Base-by-base conservation (phyloP, 2,329 filamentous ascomycete genomes). In the Nigrograna mackinnonii region DNA sequence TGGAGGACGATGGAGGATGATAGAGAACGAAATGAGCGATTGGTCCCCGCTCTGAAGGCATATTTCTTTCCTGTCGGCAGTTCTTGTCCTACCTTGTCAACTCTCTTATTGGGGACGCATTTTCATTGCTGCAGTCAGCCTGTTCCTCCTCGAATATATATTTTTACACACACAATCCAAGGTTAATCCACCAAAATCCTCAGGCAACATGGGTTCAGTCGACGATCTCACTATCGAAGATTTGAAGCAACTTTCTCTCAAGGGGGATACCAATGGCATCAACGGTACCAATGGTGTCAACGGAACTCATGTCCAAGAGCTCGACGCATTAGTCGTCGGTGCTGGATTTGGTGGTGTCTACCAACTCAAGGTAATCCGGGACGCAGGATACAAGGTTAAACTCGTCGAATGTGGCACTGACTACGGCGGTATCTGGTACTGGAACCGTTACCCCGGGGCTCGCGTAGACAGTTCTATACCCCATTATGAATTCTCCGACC, bases 381-480 rank as follows among this genome's bases (percentile, higher is more conserved):
- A 62, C n/a, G 33, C 41, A 18, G 55, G 55, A 6, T 60, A 54
- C 33, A 52, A 43, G 2, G 53, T 57, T 13, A 55, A 54, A 19
- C 38, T 60, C 2, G 36, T 61, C 13, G 59, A 65, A 4, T 20
- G 28, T 6, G 58, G 45, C 7, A 26, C 41, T 11, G 41, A 50
- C 14, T 51, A 47, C 14, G 59, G 59, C 2, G 61, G 59, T 2
- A 47, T 54, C 2, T 64, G 61, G 61, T 54, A 52, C 20, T 60
- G 50, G 52, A 64, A 63, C 26, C 38, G 47, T n/a, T 66, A 64
- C 18, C 59, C 62, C 1, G 59, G 61, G 4, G 59, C 58, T 13
- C 55, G 57, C 4, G 58, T 62, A 2, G 58, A 63, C 35, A 54
- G 44, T 22, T 20, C 47, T 1, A 46, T 46, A 4, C 59, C 58